Evolutionary conservation across 1,139 yeast species (phyloP), one percentile per base, ranked within the genome.

Genomic region (Magnusiomyces paraingens): DNA sequence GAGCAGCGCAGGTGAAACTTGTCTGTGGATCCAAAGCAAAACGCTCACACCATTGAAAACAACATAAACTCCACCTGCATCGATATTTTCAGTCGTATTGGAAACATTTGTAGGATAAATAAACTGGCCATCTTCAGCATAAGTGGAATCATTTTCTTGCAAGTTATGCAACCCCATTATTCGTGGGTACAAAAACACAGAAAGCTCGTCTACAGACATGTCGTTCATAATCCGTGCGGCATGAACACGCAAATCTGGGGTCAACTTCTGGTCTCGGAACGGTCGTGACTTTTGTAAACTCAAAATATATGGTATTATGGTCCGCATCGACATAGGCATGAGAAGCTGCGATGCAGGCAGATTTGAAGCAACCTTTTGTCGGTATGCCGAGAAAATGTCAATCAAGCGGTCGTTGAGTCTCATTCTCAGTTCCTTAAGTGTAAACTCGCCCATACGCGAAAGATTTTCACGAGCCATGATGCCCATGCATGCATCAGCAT

Each of bases 301-400:
- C 54, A 89, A 74, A 52, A 87, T 67, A 62, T 79, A 83, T 62
- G 84, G 76, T 4, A 95, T 84, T 53, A 93, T 73, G 48, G 89
- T 82, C 57, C 83, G 81, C 61, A 94, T 73, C 5, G 94, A 81
- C 51, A 86, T 87, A 0, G 99, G 99, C 71, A 93, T 76, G 10
- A 91, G 77, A 56, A 93, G 73, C 63, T 87, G 91, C 18, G 83
- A 80, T 14, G 83, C 76, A 32, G 82, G 71, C 0, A 80, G 66
- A 45, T 77, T 71, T 32, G 79, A 71, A 6, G 73, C 71, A 3
- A 79, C 70, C 59, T 65, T 59, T 51, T 74, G 72, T 56, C 95
- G 75, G 68, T 90, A 93, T 58, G 84, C 86, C 0, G 95, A 81
- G 60, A 87, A 83, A 0, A 91, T 79, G 41, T 85, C 89, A 15